These are phyloP conservation scores for Camellia granthamiana DNA, from an alignment of 148 eudicot species.

Conservation along the genomic window DNA sequence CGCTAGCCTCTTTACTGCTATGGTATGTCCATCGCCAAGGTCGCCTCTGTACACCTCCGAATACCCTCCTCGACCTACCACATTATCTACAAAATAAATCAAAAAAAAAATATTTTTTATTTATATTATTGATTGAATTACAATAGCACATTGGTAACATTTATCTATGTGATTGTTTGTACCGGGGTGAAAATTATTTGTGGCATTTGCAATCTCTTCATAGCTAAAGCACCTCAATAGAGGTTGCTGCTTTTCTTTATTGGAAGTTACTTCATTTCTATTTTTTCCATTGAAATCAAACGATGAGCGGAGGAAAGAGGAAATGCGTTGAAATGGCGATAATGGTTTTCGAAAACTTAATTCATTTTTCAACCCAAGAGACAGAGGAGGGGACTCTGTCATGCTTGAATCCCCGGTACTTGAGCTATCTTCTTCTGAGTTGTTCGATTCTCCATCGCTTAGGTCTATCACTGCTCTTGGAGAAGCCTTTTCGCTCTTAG, in stretches of 20 bases:
- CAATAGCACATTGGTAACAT: too few relatives aligned
- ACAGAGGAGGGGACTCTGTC: slow-evolving; percentile 23
- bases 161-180: not conserved
- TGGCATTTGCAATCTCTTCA: slow-evolving; percentile 67
- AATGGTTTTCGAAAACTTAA: slow-evolving; percentile 19
- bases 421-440: slow-evolving; percentile 53
- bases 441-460: slow-evolving; percentile 36
- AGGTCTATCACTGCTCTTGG: slow-evolving; percentile 61
- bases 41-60: slow-evolving; percentile 88
- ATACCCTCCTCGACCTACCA: slow-evolving; percentile 90
- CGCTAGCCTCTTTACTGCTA: slow-evolving; percentile 78
- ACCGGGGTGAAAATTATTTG: slow-evolving; percentile 73
- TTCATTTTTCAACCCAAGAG: slow-evolving; percentile 11
- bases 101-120: too few relatives aligned
- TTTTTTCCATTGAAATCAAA: slow-evolving; percentile 33
- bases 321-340: slow-evolving; percentile 52
- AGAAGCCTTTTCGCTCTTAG: slow-evolving; percentile 37
- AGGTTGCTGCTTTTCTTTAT: slow-evolving; percentile 42
- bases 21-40: slow-evolving; percentile 40
- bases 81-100: slow-evolving; percentile 43
- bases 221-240: slow-evolving; percentile 66
- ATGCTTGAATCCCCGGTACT: slow-evolving; percentile 44
- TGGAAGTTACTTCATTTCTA: slow-evolving; percentile 10
- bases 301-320: slow-evolving; percentile 50
- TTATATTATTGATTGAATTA: too few relatives aligned